Percentiles rank a stretch among this genome's conserved stretches.
Conservation (phyloP, 257 asterid genomes). For the Nicotiana knightiana region DNA sequence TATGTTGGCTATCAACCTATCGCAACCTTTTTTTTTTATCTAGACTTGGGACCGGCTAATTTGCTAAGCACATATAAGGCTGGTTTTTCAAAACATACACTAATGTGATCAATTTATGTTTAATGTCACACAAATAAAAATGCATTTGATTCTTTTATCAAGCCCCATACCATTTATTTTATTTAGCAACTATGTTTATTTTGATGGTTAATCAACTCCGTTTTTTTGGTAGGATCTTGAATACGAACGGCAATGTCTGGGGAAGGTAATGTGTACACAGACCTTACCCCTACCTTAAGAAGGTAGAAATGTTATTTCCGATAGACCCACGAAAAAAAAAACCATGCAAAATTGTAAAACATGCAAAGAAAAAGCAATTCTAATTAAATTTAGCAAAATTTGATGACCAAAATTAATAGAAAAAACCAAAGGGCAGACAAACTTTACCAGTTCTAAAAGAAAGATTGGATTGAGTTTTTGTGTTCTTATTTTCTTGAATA, state of each 20-base stretch:
- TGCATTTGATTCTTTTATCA: not conserved
- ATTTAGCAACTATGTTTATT: not conserved
- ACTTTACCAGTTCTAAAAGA: conserved; percentile 50
- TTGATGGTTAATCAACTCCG: not conserved
- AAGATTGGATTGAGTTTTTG: conserved; percentile 37
- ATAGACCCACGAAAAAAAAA: not conserved
- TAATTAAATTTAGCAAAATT: not conserved
- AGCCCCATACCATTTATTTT: not conserved
- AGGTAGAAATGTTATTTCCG: too few relatives aligned
- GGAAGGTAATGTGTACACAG: too few relatives aligned
- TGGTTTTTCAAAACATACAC: not conserved
- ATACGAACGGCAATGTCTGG: not conserved
- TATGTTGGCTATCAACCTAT: too few relatives aligned
- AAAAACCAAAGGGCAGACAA: conserved; percentile 10
- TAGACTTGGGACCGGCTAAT: not conserved
- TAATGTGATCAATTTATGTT: not conserved
- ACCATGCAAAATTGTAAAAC: not conserved
- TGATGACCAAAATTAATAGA: not conserved
- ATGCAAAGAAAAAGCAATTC: not conserved
- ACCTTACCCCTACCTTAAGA: too few relatives aligned
- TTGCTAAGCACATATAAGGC: not conserved
- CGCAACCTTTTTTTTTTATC: not conserved
- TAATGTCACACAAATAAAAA: not conserved
- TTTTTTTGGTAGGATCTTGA: not conserved
- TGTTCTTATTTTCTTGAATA: conserved; percentile 28